Evolutionary conservation across 2,329 filamentous ascomycete species (phyloP).

Genomic region (Aspergillus amoenus): DNA sequence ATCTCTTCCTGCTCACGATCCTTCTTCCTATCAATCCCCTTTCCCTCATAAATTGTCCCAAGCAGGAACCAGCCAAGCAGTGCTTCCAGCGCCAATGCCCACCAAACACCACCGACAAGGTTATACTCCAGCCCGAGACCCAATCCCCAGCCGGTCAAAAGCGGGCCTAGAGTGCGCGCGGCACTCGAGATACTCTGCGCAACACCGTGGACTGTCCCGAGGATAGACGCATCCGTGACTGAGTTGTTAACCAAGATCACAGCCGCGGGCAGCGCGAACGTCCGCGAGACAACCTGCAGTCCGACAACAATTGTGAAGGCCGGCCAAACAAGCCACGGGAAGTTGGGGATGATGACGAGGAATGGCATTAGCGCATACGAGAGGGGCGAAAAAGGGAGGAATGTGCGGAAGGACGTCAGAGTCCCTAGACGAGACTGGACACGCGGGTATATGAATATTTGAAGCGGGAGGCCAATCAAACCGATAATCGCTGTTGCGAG

Average conservation of each 20-base stretch:
- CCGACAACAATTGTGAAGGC: constrained; percentile 64
- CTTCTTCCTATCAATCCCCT: constrained; percentile 55
- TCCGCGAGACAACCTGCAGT: constrained; percentile 70
- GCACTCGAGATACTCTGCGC: constrained; percentile 57
- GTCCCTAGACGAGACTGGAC: constrained; percentile 68
- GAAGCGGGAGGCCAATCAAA: constrained; percentile 70
- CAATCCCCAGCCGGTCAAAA: constrained; percentile 55
- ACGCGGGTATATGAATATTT: constrained; percentile 69
- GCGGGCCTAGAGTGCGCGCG: constrained; percentile 57
- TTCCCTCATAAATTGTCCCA: constrained; percentile 64
- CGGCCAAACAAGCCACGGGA: constrained; percentile 59
- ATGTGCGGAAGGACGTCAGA: constrained; percentile 65
- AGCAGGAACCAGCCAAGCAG: constrained; percentile 58
- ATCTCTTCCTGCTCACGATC: constrained; percentile 11
- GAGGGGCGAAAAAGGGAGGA: constrained; percentile 68
- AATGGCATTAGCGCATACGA: constrained; percentile 70
- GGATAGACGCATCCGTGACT: constrained; percentile 55
- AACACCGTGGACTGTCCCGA: constrained; percentile 60
- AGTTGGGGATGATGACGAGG: constrained; percentile 65
- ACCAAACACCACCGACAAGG: constrained; percentile 58
- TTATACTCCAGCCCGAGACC: constrained; percentile 55
- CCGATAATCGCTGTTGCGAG: constrained; percentile 76
- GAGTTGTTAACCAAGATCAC: constrained; percentile 63
- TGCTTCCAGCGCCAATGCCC: constrained; percentile 56
- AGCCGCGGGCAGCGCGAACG: constrained; percentile 62